Evolutionary conservation across 257 asterid species (phyloP).

Genomic region (Fraxinus pennsylvanica): DNA sequence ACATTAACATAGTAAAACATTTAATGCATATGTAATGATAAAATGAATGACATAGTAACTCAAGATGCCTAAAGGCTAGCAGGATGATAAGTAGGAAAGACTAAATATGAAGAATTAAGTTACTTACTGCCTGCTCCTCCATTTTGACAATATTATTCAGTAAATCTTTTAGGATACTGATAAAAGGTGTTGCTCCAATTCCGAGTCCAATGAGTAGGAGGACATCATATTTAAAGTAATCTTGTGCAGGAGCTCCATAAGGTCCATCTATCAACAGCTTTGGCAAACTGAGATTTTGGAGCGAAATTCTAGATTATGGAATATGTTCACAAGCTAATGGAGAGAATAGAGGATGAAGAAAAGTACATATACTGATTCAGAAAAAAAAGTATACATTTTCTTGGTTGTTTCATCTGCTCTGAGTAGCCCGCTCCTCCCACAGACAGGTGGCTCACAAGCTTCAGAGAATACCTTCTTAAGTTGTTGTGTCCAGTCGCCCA

Average conservation of each 20-base stretch:
- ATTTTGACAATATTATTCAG: conserved; percentile 73
- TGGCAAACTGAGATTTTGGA: conserved; percentile 65
- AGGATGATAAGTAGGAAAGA: background rate
- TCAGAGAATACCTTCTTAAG: conserved; percentile 83
- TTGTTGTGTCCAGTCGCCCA: conserved; percentile 96
- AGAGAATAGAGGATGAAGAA: background rate
- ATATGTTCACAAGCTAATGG: background rate
- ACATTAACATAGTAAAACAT: too few relatives aligned
- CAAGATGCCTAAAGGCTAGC: background rate
- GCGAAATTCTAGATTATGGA: too few relatives aligned
- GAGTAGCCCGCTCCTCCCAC: conserved; percentile 85
- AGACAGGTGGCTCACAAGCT: conserved; percentile 74
- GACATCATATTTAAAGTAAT: conserved; percentile 77
- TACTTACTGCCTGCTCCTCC: conserved; percentile 86
- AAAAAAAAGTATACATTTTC: conserved; percentile 46
- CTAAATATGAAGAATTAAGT: background rate
- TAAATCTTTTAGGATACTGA: conserved; percentile 86
- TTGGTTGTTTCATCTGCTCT: conserved; percentile 89
- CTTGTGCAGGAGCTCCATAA: conserved; percentile 98
- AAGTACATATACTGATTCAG: background rate
- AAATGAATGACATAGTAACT: background rate
- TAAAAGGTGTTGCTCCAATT: conserved; percentile 94
- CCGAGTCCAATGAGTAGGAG: conserved; percentile 94
- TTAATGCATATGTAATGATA: too few relatives aligned
- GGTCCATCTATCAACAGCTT: conserved; percentile 94